Conservation (phyloP, 2,329 filamentous ascomycete genomes). For the Sporothrix dimorphospora region DNA sequence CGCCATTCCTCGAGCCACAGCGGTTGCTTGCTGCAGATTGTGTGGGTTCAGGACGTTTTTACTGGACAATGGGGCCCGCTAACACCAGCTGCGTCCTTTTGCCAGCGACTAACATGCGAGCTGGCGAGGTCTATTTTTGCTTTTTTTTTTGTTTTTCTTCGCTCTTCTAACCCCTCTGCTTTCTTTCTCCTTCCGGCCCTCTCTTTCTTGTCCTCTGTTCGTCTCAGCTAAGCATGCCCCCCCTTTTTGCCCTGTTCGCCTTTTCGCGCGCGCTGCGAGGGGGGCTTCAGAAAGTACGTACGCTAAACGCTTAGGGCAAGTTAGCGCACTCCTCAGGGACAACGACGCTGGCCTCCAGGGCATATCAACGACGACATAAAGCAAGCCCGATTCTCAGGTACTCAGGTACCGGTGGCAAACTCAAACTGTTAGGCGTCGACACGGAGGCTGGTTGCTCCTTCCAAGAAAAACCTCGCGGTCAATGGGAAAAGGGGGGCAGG, state of each 20-base stretch:
- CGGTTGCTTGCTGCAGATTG: background rate
- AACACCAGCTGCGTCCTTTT: conserved; percentile 1
- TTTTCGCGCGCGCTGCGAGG: background rate
- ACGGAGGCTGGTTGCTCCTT: background rate
- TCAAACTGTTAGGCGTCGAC: no score
- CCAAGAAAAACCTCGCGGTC: background rate
- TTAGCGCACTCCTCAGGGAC: conserved; percentile 17
- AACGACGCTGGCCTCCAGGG: background rate
- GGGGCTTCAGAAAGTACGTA: background rate
- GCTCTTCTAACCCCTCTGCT: background rate
- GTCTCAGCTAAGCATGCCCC: conserved; percentile 6
- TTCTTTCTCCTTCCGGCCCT: background rate
- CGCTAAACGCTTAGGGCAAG: background rate
- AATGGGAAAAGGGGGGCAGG: background rate
- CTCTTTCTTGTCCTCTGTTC: background rate
- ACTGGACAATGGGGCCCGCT: conserved; percentile 6
- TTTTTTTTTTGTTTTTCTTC: background rate
- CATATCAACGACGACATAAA: background rate
- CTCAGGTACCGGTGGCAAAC: conserved; percentile 12
- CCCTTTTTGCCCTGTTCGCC: background rate
- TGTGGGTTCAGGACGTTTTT: background rate
- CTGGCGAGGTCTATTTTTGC: background rate
- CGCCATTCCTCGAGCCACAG: background rate
- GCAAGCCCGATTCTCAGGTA: conserved; percentile 6
- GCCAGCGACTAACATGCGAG: background rate